Conservation (phyloP, 768 basidiomycete species). For the Rhizopogon salebrosus region DNA sequence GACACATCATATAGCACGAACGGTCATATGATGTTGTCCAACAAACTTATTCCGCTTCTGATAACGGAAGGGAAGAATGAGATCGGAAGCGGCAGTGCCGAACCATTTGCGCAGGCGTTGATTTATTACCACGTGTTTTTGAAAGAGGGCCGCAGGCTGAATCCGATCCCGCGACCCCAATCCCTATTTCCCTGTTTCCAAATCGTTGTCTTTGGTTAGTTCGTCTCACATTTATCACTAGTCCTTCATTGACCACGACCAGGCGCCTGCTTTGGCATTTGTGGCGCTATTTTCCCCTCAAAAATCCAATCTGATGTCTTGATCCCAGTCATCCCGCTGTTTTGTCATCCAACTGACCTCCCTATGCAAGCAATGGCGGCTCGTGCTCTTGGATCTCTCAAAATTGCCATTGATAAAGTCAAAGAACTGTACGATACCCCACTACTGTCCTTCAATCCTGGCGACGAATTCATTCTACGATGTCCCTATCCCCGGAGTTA, state of each 20-base stretch:
- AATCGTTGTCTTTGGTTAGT: not conserved
- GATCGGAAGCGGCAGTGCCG: slow-evolving; percentile 13
- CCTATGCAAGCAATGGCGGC: not conserved
- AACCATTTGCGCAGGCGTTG: slow-evolving; percentile 20
- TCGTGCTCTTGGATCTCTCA: not conserved
- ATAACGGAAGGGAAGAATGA: slow-evolving; percentile 18
- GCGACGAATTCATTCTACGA: not conserved
- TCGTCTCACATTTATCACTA: not conserved
- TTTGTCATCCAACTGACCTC: not conserved
- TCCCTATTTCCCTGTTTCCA: not conserved
- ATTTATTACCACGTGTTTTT: slow-evolving; percentile 11
- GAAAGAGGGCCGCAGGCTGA: not conserved
- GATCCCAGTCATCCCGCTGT: not conserved
- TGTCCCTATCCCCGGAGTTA: not conserved
- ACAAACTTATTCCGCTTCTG: slow-evolving; percentile 8
- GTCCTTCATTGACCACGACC: not conserved
- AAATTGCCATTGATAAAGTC: not conserved
- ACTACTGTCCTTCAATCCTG: not conserved
- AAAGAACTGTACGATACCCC: not conserved
- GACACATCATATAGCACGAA: slow-evolving; percentile 7
- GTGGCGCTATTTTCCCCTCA: not conserved
- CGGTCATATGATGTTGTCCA: slow-evolving; percentile 5
- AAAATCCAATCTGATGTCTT: not conserved
- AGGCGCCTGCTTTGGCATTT: not conserved
- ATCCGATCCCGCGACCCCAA: too few species aligned